phyloP scores from a whole-genome alignment of 768 basidiomycete species.

The Lactarius psammicola region DNA sequence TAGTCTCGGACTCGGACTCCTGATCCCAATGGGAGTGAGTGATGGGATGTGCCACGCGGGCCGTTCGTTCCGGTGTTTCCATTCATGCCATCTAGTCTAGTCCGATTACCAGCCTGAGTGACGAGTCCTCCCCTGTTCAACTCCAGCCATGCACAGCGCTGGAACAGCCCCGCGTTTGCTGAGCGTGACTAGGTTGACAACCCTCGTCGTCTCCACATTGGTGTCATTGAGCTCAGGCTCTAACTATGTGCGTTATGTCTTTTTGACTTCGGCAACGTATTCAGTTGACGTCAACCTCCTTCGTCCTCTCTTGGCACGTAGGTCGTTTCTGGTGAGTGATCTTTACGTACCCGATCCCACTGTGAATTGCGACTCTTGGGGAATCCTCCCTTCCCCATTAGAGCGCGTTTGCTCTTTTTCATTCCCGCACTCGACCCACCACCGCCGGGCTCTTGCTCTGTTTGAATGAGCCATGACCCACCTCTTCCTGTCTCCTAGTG shows the following conservation, averaged over 20 bases:
- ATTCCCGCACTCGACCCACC: no score
- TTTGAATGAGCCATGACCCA: neutral
- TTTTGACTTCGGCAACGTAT: neutral
- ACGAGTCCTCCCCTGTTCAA: neutral
- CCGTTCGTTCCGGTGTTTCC: neutral
- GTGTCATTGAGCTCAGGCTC: conserved; percentile 67
- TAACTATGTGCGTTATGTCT: conserved; percentile 58
- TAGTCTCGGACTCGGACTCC: no score
- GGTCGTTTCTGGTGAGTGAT: conserved; percentile 40
- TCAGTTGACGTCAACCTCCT: neutral
- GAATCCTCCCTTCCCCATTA: neutral
- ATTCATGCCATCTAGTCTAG: neutral
- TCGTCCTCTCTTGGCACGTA: conserved; percentile 18
- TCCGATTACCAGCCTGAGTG: neutral
- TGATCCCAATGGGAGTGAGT: no score
- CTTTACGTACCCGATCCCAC: neutral
- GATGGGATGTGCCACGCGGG: neutral
- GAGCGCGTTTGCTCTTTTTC: neutral
- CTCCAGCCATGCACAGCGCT: conserved; percentile 1
- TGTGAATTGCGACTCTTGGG: neutral
- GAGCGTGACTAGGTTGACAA: conserved; percentile 14
- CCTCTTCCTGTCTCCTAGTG: neutral
- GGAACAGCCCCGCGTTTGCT: conserved; percentile 1
- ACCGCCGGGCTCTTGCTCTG: neutral
- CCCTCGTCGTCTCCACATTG: conserved; percentile 53